Percentiles rank a stretch among this genome's conserved stretches.
phyloP scores from a whole-genome alignment of 2,329 filamentous ascomycete species.

The Fusarium agapanthi region DNA sequence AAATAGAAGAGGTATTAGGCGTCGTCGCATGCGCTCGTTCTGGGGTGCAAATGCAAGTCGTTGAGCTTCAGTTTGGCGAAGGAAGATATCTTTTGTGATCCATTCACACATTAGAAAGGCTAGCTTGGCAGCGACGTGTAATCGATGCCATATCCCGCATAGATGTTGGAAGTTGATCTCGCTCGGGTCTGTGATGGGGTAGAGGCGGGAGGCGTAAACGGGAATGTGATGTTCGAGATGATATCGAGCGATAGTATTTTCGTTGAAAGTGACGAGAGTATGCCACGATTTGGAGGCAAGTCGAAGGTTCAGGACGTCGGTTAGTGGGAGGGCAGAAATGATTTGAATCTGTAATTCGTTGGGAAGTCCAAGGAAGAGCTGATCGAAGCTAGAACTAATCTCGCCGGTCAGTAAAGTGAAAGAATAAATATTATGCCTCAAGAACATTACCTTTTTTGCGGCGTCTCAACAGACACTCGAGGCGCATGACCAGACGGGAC shows the following conservation, averaged over 20 bases:
- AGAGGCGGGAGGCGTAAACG: slow-evolving; percentile 67
- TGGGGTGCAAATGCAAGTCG: slow-evolving; percentile 67
- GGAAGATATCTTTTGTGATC: slow-evolving; percentile 72
- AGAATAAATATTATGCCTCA: neutral
- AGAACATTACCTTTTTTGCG: slow-evolving; percentile 47
- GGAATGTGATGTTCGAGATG: slow-evolving; percentile 69
- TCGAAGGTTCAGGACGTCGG: slow-evolving; percentile 67
- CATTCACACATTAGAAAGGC: slow-evolving; percentile 70
- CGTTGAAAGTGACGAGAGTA: slow-evolving; percentile 66
- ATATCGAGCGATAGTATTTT: slow-evolving; percentile 68
- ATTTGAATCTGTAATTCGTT: slow-evolving; percentile 71
- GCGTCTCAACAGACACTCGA: slow-evolving; percentile 41
- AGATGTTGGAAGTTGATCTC: slow-evolving; percentile 67
- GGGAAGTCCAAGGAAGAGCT: slow-evolving; percentile 66
- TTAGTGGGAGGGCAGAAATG: slow-evolving; percentile 66
- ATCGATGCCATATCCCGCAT: slow-evolving; percentile 71
- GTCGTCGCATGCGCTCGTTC: slow-evolving; percentile 69
- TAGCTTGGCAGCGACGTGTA: slow-evolving; percentile 71
- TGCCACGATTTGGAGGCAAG: slow-evolving; percentile 68
- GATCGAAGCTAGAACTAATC: slow-evolving; percentile 55
- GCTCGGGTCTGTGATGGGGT: slow-evolving; percentile 59
- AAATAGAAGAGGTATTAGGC: slow-evolving; percentile 70
- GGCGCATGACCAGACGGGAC: slow-evolving; percentile 21
- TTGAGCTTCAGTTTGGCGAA: slow-evolving; percentile 64
- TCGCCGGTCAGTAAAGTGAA: neutral